phyloP scores from a whole-genome alignment of 192 early-diverging fungal species.

The Backusella parvicylindrica region DNA sequence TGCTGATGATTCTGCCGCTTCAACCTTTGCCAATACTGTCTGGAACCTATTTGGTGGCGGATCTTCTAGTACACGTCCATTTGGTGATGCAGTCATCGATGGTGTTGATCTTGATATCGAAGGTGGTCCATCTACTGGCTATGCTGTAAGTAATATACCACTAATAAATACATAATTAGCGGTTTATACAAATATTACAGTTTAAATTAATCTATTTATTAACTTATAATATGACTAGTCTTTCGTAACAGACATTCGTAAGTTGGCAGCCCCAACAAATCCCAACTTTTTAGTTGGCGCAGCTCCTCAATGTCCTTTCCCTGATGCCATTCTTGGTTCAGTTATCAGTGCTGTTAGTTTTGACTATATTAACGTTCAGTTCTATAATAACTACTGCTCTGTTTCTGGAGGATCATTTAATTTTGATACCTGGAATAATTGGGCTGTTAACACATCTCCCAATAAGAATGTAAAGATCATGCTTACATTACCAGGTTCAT shows the following conservation, averaged over 20 bases:
- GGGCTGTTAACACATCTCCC: conserved; percentile 55
- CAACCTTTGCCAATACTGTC: conserved; percentile 62
- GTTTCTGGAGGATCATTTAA: conserved; percentile 56
- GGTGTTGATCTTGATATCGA: conserved; percentile 63
- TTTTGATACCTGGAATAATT: conserved; percentile 68
- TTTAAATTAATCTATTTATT: neutral
- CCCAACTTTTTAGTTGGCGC: conserved; percentile 54
- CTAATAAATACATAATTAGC: neutral
- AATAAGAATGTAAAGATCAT: conserved; percentile 67
- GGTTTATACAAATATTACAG: neutral
- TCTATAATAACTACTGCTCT: conserved; percentile 81
- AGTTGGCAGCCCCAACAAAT: conserved; percentile 34
- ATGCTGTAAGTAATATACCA: conserved; percentile 26
- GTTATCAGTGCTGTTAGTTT: conserved; percentile 57
- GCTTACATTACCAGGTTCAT: conserved; percentile 61
- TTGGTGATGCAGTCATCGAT: conserved; percentile 59
- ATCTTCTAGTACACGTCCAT: conserved; percentile 56
- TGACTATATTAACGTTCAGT: conserved; percentile 72
- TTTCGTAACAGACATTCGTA: conserved; percentile 55
- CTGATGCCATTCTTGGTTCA: conserved; percentile 62
- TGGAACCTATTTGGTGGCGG: conserved; percentile 79
- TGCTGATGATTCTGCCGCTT: conserved; percentile 47
- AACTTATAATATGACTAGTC: conserved; percentile 1
- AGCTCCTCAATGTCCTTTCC: conserved; percentile 75
- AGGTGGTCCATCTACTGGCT: conserved; percentile 55